Conservation (phyloP, 192 early-diverging fungal species). For the Podila epicladia region DNA sequence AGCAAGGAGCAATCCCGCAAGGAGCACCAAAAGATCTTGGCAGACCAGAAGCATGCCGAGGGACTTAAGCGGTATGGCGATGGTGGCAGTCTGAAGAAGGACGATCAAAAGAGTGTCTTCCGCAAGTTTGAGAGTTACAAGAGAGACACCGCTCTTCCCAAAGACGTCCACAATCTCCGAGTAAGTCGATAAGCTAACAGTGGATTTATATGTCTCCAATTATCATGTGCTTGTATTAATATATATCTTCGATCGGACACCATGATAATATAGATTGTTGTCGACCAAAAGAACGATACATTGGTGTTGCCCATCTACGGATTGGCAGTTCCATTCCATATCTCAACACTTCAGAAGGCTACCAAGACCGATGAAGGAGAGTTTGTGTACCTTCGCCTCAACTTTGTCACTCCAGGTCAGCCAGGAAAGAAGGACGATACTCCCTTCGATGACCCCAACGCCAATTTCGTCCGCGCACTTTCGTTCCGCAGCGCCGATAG, state of each 20-base stretch:
- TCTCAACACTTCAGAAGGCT: conserved; percentile 94
- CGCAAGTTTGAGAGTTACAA: conserved; percentile 97
- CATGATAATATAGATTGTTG: conserved; percentile 73
- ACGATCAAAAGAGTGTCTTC: conserved; percentile 78
- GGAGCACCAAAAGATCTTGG: conserved; percentile 91
- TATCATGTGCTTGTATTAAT: not conserved
- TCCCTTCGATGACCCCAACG: conserved; percentile 87
- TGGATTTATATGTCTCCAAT: not conserved
- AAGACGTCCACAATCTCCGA: conserved; percentile 75
- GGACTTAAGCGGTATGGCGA: conserved; percentile 85
- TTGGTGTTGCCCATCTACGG: conserved; percentile 96
- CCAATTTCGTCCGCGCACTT: conserved; percentile 93
- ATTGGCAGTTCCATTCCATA: conserved; percentile 97
- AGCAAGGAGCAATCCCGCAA: conserved; percentile 79
- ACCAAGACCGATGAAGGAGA: conserved; percentile 96
- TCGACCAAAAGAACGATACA: conserved; percentile 88
- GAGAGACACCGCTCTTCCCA: conserved; percentile 87
- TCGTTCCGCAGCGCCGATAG: conserved; percentile 91
- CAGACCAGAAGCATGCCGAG: conserved; percentile 76
- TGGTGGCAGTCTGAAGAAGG: conserved; percentile 63
- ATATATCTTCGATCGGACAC: conserved; percentile 3
- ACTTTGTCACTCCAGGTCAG: conserved; percentile 95
- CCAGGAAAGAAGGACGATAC: conserved; percentile 91
- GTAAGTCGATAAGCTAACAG: conserved; percentile 28
- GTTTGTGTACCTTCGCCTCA: conserved; percentile 90